Evolutionary conservation across 2,329 filamentous ascomycete genomes (phyloP).

Genomic region (Fusarium odoratissimum): DNA sequence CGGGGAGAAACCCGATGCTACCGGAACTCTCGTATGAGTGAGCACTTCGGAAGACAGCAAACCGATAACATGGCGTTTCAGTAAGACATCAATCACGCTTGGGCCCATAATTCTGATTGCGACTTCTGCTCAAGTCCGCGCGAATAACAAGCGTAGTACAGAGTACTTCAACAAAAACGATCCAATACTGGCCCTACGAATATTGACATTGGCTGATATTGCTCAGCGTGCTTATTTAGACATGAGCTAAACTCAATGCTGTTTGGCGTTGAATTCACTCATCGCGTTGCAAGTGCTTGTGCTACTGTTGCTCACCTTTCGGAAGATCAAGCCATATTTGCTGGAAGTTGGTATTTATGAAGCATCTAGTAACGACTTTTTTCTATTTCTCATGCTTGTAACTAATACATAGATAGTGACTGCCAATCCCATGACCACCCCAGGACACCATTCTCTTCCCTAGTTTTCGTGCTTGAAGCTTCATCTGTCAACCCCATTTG

Average conservation of each 20-base stretch:
- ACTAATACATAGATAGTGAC: slow-evolving; percentile 18
- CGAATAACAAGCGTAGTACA: slow-evolving; percentile 26
- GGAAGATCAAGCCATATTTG: neutral
- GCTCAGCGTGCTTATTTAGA: slow-evolving; percentile 15
- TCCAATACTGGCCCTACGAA: neutral
- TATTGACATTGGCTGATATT: slow-evolving; percentile 6
- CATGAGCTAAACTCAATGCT: slow-evolving; percentile 8
- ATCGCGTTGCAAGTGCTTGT: slow-evolving; percentile 4
- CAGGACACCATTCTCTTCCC: slow-evolving; percentile 26
- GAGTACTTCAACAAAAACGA: slow-evolving; percentile 6
- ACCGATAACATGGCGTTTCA: neutral
- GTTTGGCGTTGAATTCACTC: slow-evolving; percentile 11
- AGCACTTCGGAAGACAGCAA: neutral
- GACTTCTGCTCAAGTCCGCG: slow-evolving; percentile 23
- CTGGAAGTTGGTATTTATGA: neutral
- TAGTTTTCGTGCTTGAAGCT: slow-evolving; percentile 16
- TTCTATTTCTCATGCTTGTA: slow-evolving; percentile 10
- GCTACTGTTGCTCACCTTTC: slow-evolving; percentile 20
- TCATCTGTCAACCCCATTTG: slow-evolving; percentile 13
- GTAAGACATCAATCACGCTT: neutral
- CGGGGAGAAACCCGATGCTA: slow-evolving; percentile 34
- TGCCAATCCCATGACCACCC: neutral
- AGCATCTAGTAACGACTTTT: neutral
- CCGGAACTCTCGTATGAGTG: slow-evolving; percentile 6
- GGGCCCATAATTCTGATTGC: slow-evolving; percentile 28